Percentiles rank a stretch among this genome's conserved stretches.
These are phyloP conservation scores for Cyclotella atomus DNA, from an alignment of 108 stramenopile genomes.

Conservation along the genomic window DNA sequence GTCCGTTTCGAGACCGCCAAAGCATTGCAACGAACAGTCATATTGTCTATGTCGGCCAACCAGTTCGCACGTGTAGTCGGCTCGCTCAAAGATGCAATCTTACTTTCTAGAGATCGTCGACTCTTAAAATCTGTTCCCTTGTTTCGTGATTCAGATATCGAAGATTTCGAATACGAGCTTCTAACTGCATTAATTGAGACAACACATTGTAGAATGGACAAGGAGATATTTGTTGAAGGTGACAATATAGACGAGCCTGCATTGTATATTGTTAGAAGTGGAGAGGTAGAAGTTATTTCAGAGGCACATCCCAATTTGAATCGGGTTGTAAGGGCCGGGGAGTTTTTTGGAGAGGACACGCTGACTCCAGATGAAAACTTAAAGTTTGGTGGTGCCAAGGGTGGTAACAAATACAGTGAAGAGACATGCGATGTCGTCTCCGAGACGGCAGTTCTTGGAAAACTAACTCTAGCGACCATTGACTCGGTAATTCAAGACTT, in stretches of 20 bases:
- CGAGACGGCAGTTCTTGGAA: conserved; percentile 35
- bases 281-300: conserved; percentile 37
- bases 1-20: conserved; percentile 18
- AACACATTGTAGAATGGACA: conserved; percentile 12
- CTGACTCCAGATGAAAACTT: conserved; percentile 49
- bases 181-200: conserved; percentile 43
- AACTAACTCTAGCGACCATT: conserved; percentile 45
- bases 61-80: conserved; percentile 47
- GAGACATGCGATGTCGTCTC: conserved; percentile 41
- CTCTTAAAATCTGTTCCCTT: conserved; percentile 40
- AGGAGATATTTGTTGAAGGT: conserved; percentile 48
- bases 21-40: conserved; percentile 41
- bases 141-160: conserved; percentile 42
- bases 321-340: conserved; percentile 26
- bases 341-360: conserved; percentile 51
- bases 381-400: conserved; percentile 57
- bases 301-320: conserved; percentile 27
- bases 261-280: conserved; percentile 42
- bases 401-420: conserved; percentile 45
- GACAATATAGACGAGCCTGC: conserved; percentile 47
- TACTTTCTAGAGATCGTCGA: conserved; percentile 38
- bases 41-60: conserved; percentile 34
- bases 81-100: conserved; percentile 43
- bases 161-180: conserved; percentile 50
- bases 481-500: conserved; percentile 72